These are phyloP conservation scores for Xylaria bambusicola DNA, from an alignment of 495 filamentous ascomycete species.

Conservation along the genomic window DNA sequence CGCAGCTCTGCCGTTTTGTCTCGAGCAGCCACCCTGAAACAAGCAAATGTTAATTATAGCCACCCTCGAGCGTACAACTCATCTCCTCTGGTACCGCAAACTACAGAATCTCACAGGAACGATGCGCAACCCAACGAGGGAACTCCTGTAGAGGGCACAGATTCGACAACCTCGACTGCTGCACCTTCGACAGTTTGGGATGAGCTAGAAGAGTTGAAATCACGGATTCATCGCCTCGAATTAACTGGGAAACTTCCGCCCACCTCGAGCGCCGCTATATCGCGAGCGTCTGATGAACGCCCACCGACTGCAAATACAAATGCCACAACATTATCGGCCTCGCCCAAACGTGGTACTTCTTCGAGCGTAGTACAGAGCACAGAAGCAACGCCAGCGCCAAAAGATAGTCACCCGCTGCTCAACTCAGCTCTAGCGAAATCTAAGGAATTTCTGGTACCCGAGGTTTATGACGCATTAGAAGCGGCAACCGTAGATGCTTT, in stretches of 20 bases:
- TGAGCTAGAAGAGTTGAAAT: conserved; percentile 94
- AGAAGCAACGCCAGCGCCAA: conserved; percentile 32
- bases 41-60: conserved; percentile 58
- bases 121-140: conserved; percentile 37
- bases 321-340: conserved; percentile 87
- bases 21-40: conserved; percentile 50
- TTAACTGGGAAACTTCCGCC: conserved; percentile 82
- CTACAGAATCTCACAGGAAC: conserved; percentile 37
- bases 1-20: conserved; percentile 30
- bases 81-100: conserved; percentile 57
- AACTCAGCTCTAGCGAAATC: conserved; percentile 79
- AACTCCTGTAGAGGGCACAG: conserved; percentile 60
- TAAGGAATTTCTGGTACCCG: conserved; percentile 63
- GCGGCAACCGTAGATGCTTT: conserved; percentile 80
- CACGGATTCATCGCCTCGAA: conserved; percentile 89
- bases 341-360: conserved; percentile 69
- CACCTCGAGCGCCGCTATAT: conserved; percentile 76
- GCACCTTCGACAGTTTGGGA: conserved; percentile 97
- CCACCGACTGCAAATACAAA: conserved; percentile 91
- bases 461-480: conserved; percentile 80
- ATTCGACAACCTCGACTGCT: conserved; percentile 81
- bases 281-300: conserved; percentile 72
- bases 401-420: conserved; percentile 72
- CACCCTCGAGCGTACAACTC: conserved; percentile 55
- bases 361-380: conserved; percentile 44